Evolutionary conservation across 768 basidiomycete species (phyloP).

Genomic region (Scleroderma citrinum): DNA sequence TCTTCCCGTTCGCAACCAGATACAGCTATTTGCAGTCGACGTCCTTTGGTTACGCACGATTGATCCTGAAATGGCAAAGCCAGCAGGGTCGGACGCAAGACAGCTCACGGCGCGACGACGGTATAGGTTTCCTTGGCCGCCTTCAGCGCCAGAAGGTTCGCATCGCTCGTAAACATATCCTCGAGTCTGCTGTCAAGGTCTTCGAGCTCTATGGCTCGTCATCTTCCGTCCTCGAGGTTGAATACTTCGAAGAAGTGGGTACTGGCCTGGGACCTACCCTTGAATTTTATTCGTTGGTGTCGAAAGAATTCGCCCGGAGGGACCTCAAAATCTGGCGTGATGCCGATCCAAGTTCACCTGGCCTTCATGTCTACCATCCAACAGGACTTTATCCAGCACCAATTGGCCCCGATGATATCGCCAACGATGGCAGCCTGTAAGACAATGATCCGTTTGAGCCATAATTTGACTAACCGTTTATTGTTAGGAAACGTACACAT

Average conservation of each 20-base stretch:
- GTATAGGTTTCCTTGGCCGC: conserved; percentile 87
- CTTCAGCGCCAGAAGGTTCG: conserved; percentile 94
- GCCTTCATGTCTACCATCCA: conserved; percentile 78
- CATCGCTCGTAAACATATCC: conserved; percentile 88
- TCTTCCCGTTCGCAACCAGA: conserved; percentile 97
- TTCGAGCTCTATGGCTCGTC: conserved; percentile 96
- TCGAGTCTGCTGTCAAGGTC: conserved; percentile 94
- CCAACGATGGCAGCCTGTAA: conserved; percentile 70
- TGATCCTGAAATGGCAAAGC: conserved; percentile 93
- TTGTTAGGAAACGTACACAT: conserved; percentile 69
- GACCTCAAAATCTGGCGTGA: conserved; percentile 91
- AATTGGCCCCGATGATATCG: conserved; percentile 59
- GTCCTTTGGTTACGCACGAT: conserved; percentile 93
- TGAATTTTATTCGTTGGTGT: conserved; percentile 97
- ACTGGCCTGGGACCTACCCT: conserved; percentile 96
- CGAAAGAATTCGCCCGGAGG: conserved; percentile 87
- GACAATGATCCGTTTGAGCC: conserved; percentile 21
- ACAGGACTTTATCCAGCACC: conserved; percentile 87
- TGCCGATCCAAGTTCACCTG: conserved; percentile 55
- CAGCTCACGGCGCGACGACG: conserved; percentile 78
- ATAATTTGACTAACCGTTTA: not conserved
- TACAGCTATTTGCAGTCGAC: conserved; percentile 97
- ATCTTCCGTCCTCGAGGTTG: conserved; percentile 90
- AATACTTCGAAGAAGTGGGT: conserved; percentile 98
- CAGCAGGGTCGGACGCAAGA: conserved; percentile 78